These are phyloP conservation scores for Olyra latifolia DNA, from an alignment of 176 grass and related monocot species.

Conservation along the genomic window DNA sequence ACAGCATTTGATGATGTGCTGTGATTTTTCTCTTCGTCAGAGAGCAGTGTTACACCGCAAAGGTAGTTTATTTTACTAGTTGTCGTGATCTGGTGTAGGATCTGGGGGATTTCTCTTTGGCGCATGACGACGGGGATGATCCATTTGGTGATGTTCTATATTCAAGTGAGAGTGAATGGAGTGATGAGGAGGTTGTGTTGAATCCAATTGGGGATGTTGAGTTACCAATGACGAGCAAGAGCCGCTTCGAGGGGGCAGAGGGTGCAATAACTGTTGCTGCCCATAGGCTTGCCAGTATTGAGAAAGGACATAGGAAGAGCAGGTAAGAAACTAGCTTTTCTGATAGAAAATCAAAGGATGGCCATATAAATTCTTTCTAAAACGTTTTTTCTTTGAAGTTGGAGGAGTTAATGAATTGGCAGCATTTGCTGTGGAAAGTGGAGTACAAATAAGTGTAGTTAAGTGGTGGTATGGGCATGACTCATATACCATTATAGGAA, in stretches of 20 bases:
- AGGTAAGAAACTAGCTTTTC: constrained; percentile 43
- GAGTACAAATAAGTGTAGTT: background rate
- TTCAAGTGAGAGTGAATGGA: constrained; percentile 75
- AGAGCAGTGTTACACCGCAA: background rate
- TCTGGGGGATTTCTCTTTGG: constrained; percentile 33
- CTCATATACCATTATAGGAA: background rate
- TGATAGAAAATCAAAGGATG: background rate
- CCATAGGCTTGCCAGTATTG: constrained; percentile 55
- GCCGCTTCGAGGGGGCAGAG: constrained; percentile 38
- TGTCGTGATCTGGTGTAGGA: constrained; percentile 37
- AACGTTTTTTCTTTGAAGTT: background rate
- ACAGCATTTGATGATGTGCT: constrained; percentile 35
- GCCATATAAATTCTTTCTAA: background rate
- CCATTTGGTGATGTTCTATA: constrained; percentile 33
- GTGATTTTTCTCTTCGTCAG: background rate
- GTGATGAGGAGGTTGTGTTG: constrained; percentile 57
- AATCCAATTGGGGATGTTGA: constrained; percentile 54
- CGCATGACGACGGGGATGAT: constrained; percentile 20
- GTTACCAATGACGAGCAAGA: constrained; percentile 45
- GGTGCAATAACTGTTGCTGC: constrained; percentile 56
- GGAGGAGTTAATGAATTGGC: background rate
- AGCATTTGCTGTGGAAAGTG: background rate
- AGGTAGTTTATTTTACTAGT: background rate
- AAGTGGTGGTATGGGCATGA: background rate
- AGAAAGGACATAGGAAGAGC: constrained; percentile 46